Evolutionary conservation across 2,329 filamentous ascomycete genomes (phyloP).

Genomic region (Chalaropsis ovoidea): DNA sequence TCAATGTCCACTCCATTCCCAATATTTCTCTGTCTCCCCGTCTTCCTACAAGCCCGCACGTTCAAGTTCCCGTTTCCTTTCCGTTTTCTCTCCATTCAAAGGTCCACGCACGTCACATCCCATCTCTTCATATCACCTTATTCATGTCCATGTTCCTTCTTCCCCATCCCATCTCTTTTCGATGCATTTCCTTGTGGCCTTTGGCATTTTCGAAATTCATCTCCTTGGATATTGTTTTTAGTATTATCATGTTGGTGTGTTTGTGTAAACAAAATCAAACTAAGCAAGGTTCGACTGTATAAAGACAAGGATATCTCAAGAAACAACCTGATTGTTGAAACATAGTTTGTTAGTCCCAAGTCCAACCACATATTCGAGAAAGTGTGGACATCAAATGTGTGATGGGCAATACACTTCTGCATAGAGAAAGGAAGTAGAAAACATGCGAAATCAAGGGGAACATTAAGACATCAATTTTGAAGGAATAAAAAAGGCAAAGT

Average conservation of each 20-base stretch:
- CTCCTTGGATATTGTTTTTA: neutral
- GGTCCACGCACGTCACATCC: too few species aligned
- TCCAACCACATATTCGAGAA: neutral
- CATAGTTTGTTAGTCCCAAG: conserved; percentile 6
- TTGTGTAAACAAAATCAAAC: neutral
- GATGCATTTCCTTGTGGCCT: neutral
- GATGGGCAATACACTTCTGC: too few species aligned
- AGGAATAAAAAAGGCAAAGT: neutral
- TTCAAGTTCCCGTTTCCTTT: too few species aligned
- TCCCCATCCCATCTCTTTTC: too few species aligned
- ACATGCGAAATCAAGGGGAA: neutral
- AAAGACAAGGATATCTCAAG: conserved; percentile 13
- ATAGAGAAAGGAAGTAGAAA: neutral
- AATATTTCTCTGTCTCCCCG: too few species aligned
- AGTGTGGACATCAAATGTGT: neutral
- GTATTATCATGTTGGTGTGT: conserved; percentile 9
- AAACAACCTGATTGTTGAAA: conserved; percentile 19
- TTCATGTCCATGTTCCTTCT: too few species aligned
- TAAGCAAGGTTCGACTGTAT: neutral
- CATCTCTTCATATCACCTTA: too few species aligned
- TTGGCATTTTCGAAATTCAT: neutral
- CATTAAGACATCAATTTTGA: too few species aligned
- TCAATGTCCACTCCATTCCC: too few species aligned
- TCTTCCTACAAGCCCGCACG: too few species aligned
- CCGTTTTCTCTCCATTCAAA: too few species aligned